Evolutionary conservation across 1,284 basidiomycete genomes (phyloP).

Genomic region (Irpex sp.): DNA sequence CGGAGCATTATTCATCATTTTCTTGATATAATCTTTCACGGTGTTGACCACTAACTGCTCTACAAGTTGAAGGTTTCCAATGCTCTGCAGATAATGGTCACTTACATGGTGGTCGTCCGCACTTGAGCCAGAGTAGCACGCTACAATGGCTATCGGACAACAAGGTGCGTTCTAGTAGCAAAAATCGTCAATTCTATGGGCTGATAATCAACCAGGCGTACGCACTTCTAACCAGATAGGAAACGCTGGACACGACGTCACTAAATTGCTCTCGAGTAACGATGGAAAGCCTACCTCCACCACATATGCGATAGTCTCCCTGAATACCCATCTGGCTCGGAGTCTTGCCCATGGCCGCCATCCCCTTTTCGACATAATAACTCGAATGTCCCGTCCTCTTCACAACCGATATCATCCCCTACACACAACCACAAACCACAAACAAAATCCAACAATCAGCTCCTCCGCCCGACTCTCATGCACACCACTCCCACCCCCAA

Average conservation of each 20-base stretch:
- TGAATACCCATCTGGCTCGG: constrained; percentile 66
- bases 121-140: constrained; percentile 78
- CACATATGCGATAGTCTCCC: constrained; percentile 59
- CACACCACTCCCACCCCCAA: background rate
- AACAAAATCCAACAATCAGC: background rate
- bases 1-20: constrained; percentile 40
- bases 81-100: background rate
- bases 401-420: constrained; percentile 73
- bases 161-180: constrained; percentile 66
- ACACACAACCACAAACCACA: background rate
- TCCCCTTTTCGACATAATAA: constrained; percentile 79
- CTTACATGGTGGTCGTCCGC: constrained; percentile 74
- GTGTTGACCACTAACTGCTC: constrained; percentile 59
- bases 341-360: constrained; percentile 76
- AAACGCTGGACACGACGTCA: constrained; percentile 48
- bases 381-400: constrained; percentile 78
- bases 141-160: constrained; percentile 76
- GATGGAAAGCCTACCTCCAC: constrained; percentile 60
- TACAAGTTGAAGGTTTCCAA: background rate
- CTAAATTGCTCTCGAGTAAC: background rate
- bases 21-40: constrained; percentile 66
- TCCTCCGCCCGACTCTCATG: background rate
- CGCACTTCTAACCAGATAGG: constrained; percentile 78
- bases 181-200: background rate
- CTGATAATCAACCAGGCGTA: background rate